Base-by-base conservation (phyloP, 352 stramenopile species). In the Phytophthora boehmeriae region DNA sequence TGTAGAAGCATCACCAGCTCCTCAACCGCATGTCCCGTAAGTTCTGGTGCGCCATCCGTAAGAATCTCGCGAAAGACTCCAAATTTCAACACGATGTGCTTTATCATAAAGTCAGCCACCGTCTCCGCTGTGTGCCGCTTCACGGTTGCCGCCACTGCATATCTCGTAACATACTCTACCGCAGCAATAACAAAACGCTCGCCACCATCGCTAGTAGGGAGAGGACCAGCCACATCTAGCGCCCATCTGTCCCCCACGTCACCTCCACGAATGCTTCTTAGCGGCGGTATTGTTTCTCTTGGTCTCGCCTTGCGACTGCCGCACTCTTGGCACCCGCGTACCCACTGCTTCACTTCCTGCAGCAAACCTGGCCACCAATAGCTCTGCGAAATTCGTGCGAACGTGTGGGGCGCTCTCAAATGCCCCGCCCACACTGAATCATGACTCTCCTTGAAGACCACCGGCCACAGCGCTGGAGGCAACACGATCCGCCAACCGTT, bases 181-280 rank as follows among this genome's bases (percentile, higher is more conserved):
- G 53, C 53, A 4, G 39, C 64, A 9, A 68, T 41, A 0, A 52
- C 64, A 30, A 52, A 65, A 1, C 58, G 48, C 11, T 73, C 48
- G 0, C 54, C 49, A 5, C n/a, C 20, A 8, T 8, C 35, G 4
- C 48, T 59, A 17, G n/a, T n/a, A n/a, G n/a, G n/a, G n/a, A n/a
- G n/a, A n/a, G n/a, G n/a, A n/a, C n/a, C n/a, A n/a, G n/a, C 27
- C 22, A 1, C 47, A 49, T n/a, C 66, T 4, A 59, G 38, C 34
- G 32, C 65, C 54, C 65, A 69, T 0, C 50, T 35, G 19, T 69
- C 54, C n/a, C 65, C 48, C 0, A 68, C 43, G 17, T 28, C 39
- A 1, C 65, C 65, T 4, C 60, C 59, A 3, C 38, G 10, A 8
- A 66, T 16, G 19, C 58, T 72, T 20, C 58, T n/a, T 22, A 73